phyloP scores from a whole-genome alignment of 2,329 filamentous ascomycete species.

The Arthroderma uncinatum region DNA sequence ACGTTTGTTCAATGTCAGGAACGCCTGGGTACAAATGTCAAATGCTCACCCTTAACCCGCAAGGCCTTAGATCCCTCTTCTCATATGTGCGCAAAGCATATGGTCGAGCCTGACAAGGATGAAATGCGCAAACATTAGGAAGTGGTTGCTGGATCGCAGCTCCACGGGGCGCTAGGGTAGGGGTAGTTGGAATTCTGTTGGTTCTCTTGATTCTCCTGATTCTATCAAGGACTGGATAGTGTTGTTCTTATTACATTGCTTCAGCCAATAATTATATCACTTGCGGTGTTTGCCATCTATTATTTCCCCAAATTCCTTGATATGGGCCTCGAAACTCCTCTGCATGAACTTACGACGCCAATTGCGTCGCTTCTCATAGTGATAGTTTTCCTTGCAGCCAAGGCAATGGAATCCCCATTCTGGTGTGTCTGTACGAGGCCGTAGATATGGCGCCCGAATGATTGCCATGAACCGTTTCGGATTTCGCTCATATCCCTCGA shows the following conservation, averaged over 20 bases:
- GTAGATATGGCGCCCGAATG: slow-evolving; percentile 13
- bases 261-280: background rate
- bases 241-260: background rate
- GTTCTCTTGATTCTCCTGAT: no score
- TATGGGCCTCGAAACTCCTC: slow-evolving; percentile 12
- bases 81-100: background rate
- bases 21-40: background rate
- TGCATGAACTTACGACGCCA: slow-evolving; percentile 15
- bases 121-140: background rate
- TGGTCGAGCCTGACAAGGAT: background rate
- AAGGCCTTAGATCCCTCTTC: background rate
- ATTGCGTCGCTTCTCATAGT: slow-evolving; percentile 14
- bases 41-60: background rate
- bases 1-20: background rate
- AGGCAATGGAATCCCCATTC: slow-evolving; percentile 16
- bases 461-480: slow-evolving; percentile 15
- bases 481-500: slow-evolving; percentile 7
- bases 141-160: no score
- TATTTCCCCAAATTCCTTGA: slow-evolving; percentile 15
- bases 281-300: slow-evolving; percentile 12
- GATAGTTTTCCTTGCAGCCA: slow-evolving; percentile 13
- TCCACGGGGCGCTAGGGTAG: no score
- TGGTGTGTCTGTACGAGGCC: background rate
- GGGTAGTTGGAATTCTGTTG: no score
- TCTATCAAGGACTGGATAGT: background rate